Base-by-base conservation (phyloP, 2,329 filamentous ascomycete genomes). In the Dactylella cylindrospora region DNA sequence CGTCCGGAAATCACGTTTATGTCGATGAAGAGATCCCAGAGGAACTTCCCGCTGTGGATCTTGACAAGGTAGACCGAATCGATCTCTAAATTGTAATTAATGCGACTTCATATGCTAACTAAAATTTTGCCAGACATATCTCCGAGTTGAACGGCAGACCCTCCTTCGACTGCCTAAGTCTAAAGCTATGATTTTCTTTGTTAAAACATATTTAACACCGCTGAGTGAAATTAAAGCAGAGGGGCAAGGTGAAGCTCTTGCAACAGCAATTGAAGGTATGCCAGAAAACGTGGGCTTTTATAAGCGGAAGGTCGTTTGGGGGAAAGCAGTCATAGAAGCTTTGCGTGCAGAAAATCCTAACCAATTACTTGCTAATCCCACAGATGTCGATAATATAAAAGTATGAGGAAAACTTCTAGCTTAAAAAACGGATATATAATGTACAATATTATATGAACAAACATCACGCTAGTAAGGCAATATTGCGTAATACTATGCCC, bases 161-260 rank as follows among this genome's bases (percentile, higher is more conserved):
- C 65, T 81, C 23, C 77, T 73, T 1, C 73, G 79, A 1, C 72
- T 81, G 5, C 78, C 78, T 0, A 67, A 72, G 52, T 78, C 76
- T 0, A 68, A 69, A 2, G 75, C 76, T 0, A 69, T 81, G 1
- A 67, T 81, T 9, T 81, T 81, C 68, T 78, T 77, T 7, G 79
- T 81, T 72, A 80, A 81, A 70, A 80, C 79, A 0, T 79, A 79
- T 54, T 55, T 80, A 12, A 80, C 79, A 43, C 74, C 76, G 0
- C 57, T 81, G 0, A 60, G 69, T 6, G 73, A 79, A 2, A 73
- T 81, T 66, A 80, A 76, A 65, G 72, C 69, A 0, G 79, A 81
- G 41, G 78, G 77, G 0, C 68, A 75, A 1, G 79, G 78, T 2
- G 47, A 66, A n/a, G 64, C 59, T 1, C 70, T 81, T 12, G 78